A percentile compares a stretch with the other conserved stretches of the same genome.
Conservation (phyloP, 768 basidiomycete genomes). For the Leucocoprinus birnbaumii region DNA sequence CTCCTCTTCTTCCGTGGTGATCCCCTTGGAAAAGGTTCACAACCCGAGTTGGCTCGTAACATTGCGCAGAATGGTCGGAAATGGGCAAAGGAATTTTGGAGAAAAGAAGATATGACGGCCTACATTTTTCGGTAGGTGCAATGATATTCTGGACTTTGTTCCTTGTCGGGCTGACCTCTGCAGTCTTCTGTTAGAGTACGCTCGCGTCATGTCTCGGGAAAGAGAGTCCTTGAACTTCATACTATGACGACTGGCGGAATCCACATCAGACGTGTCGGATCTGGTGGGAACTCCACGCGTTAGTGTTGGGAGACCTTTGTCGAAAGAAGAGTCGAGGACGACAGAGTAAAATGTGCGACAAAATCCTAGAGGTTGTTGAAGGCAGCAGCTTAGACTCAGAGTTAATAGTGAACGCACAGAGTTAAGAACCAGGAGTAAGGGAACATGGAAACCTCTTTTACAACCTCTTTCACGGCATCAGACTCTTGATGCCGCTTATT, state of each 20-base stretch:
- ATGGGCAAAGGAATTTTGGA: slow-evolving; percentile 60
- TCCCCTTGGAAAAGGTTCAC: slow-evolving; percentile 50
- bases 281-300: too few species aligned
- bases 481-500: too few species aligned
- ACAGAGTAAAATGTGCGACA: too few species aligned
- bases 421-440: too few species aligned
- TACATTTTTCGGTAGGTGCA: slow-evolving; percentile 51
- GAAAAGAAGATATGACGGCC: slow-evolving; percentile 55
- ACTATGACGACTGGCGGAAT: too few species aligned
- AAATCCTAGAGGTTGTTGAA: too few species aligned
- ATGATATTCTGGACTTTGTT: background rate
- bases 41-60: slow-evolving; percentile 52
- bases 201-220: slow-evolving; percentile 43
- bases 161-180: background rate
- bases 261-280: background rate
- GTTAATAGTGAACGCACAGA: too few species aligned
- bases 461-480: too few species aligned
- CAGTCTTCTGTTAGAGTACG: slow-evolving; percentile 36
- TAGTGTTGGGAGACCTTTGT: too few species aligned
- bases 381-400: too few species aligned
- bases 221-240: slow-evolving; percentile 33
- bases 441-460: too few species aligned
- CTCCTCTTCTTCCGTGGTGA: slow-evolving; percentile 73
- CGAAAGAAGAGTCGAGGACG: too few species aligned
- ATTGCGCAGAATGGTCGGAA: slow-evolving; percentile 55